A percentile compares a stretch with the other conserved stretches of the same genome.
Conservation (phyloP, 2,329 filamentous ascomycete genomes). For the Penicillium sp. region DNA sequence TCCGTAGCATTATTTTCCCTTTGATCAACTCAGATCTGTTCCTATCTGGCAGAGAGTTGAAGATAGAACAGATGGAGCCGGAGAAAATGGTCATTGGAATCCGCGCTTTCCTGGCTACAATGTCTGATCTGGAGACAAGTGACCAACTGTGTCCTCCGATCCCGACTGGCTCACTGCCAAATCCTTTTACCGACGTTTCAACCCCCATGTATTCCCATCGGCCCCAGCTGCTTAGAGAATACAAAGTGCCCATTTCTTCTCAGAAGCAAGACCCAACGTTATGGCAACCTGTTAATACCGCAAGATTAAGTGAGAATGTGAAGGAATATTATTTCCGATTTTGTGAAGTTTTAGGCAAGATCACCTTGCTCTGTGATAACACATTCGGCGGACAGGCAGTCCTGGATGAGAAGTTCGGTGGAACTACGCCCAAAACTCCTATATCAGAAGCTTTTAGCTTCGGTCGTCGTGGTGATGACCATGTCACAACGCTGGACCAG, state of each 20-base stretch:
- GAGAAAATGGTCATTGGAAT: constrained; percentile 98
- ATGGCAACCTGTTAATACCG: constrained; percentile 56
- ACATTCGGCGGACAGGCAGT: constrained; percentile 95
- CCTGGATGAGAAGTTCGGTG: constrained; percentile 89
- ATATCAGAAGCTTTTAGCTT: constrained; percentile 95
- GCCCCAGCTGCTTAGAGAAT: constrained; percentile 39
- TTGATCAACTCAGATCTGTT: constrained; percentile 92
- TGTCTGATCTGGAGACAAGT: constrained; percentile 86
- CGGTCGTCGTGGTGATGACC: constrained; percentile 75
- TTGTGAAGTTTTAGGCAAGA: constrained; percentile 91
- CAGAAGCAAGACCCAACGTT: constrained; percentile 32
- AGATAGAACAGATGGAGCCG: constrained; percentile 88
- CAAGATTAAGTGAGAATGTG: constrained; percentile 68
- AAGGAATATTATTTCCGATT: constrained; percentile 87
- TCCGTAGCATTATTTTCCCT: constrained; percentile 88
- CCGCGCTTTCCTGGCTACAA: constrained; percentile 85
- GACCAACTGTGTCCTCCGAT: constrained; percentile 78
- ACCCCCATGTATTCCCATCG: constrained; percentile 36
- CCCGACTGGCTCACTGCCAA: constrained; percentile 59
- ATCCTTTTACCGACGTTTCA: constrained; percentile 38
- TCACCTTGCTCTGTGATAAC: constrained; percentile 94
- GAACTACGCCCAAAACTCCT: constrained; percentile 85
- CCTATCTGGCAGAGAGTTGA: constrained; percentile 70
- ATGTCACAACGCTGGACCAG: constrained; percentile 70
- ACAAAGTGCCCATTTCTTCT: constrained; percentile 26